Base-by-base conservation (phyloP, 225 moss, liverwort and hornwort genomes). In the Pseudisothecium myosuroides region DNA sequence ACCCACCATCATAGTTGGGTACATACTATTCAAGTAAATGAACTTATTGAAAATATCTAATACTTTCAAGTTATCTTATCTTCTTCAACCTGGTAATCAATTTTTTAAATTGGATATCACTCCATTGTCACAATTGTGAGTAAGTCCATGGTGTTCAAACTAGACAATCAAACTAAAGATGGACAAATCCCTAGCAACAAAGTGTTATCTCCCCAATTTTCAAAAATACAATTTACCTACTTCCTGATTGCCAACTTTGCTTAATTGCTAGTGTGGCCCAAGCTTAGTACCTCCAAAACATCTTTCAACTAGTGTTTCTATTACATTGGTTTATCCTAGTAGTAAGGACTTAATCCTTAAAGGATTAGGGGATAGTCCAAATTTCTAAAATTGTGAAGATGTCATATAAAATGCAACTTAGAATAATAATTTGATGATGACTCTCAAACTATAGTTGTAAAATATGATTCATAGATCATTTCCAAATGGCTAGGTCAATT, bases 61-160 rank as follows among this genome's bases (percentile, higher is more conserved):
- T 10, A 6, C 2, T 28, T 43, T 28, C 2, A 43, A 43, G 6
- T 43, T 27, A 43, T 72, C 1, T 69, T 14, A 39, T 39, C 39
- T 69, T 69, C 14, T 69, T 69, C 39, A 39, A 39, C 39, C 4
- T 39, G 0, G 1, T 4, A 69, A 39, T 68, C 4, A 22, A n/a
- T 22, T 23, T 39, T 7, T 12, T 12, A n/a, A 67, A 37, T 3
- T 37, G 11, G 10, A 36, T 66, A 6, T 19, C 17, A 66, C 11
- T 5, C 19, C 20, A 36, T 66, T 19, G 0, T 0, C 2, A 68
- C n/a, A 24, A 39, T 0, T 23, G 1, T 13, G 4, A 23, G 4
- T n/a, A 23, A 27, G 26, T 14, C 41, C 2, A 41, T 41, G 15
- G 5, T 9, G 27, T 15, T 71, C 5, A 27, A 71, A 43, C 14